Base-by-base conservation (phyloP, 208 protist species). In the Porcisia hertigi region DNA sequence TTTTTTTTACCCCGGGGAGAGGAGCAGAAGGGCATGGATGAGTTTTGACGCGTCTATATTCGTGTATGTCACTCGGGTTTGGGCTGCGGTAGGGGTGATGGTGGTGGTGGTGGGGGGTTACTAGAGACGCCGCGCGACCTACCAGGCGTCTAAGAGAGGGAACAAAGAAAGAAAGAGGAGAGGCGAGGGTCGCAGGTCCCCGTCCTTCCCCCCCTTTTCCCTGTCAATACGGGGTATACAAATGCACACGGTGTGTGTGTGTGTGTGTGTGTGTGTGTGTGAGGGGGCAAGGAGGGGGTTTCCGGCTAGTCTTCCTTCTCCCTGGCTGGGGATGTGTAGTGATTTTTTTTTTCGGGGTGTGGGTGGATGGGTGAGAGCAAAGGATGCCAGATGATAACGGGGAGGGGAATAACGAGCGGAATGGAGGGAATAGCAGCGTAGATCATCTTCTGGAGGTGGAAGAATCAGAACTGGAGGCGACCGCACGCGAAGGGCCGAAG, bases 1-100 rank as follows among this genome's bases (percentile, higher is more conserved):
- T 58, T 70, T 39, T 63, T 67, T 30, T 62, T 70, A 34, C 12
- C 36, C 11, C 59, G 45, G 25, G 2, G 11, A 2, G 49, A 25
- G 18, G 36, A 73, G 55, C 58, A 62, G 30, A 73, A 25, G 0
- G 20, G 53, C 69, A 73, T 73, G 65, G 39, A 7, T 23, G 39
- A 30, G 39, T 66, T 18, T 16, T 7, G 62, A 18, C 20, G 23
- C 34, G 18, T n/a, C 62, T n/a, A n/a, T n/a, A 11, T 12, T 47
- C 43, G 0, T 43, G 0, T 49, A 0, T 8, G 5, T 66, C 20
- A 41, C n/a, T 12, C 12, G 2, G 18, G 7, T 36, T 30, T 47
- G 39, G 45, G 9, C 45, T 3, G 9, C 45, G 45, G 45, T n/a
- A n/a, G n/a, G n/a, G n/a, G n/a, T n/a, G n/a, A n/a, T n/a, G n/a